Percentiles rank a stretch among this genome's conserved stretches.
phyloP scores from a whole-genome alignment of 2,329 filamentous ascomycete genomes.

The Rhynchosporium agropyri region DNA sequence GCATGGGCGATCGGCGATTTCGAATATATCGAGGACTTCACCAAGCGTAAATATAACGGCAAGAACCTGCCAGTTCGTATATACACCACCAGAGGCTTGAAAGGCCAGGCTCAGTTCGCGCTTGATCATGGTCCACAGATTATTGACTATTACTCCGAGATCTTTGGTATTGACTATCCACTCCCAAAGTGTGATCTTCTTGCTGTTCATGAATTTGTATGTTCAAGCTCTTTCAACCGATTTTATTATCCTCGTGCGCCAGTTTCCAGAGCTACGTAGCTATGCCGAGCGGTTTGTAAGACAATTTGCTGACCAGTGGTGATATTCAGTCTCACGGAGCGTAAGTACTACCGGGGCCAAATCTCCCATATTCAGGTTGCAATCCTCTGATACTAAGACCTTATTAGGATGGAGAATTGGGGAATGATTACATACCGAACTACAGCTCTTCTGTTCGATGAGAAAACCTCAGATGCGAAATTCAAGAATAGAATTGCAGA shows the following conservation, averaged over 20 bases:
- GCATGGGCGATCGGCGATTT: conserved; percentile 98
- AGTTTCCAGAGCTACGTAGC: conserved; percentile 20
- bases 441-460: conserved; percentile 94
- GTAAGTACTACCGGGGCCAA: conserved; percentile 52
- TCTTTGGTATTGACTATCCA: conserved; percentile 91
- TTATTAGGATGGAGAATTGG: conserved; percentile 65
- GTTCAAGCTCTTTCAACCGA: conserved; percentile 41
- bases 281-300: not conserved
- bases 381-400: conserved; percentile 6
- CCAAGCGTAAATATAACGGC: conserved; percentile 86
- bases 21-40: conserved; percentile 92
- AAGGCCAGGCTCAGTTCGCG: conserved; percentile 88
- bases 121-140: conserved; percentile 89
- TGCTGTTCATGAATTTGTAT: conserved; percentile 87
- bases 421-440: conserved; percentile 94
- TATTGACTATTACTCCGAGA: conserved; percentile 95
- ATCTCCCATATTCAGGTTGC: not conserved
- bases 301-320: conserved; percentile 45
- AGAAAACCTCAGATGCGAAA: conserved; percentile 83
- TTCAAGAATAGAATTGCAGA: conserved; percentile 96
- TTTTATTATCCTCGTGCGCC: conserved; percentile 4
- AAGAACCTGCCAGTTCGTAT: conserved; percentile 90
- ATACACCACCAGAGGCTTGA: conserved; percentile 92
- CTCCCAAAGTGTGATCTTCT: conserved; percentile 89
- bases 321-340: conserved; percentile 61